phyloP scores from a whole-genome alignment of 257 asterid species.

The Verbascum thapsus region DNA sequence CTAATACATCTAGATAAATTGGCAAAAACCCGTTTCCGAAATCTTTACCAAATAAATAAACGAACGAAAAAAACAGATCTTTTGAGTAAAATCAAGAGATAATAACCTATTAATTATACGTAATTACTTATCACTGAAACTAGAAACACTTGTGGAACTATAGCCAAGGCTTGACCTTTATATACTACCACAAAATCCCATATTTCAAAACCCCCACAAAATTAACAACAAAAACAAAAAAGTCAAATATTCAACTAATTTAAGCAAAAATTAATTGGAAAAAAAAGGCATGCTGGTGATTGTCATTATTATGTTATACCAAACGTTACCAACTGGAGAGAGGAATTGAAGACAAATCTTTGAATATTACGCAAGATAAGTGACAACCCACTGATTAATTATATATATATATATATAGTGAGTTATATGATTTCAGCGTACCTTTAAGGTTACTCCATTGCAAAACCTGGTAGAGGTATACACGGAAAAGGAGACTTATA shows the following conservation, averaged over 20 bases:
- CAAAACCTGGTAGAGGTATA: slow-evolving; percentile 30
- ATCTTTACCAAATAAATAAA: too few relatives aligned
- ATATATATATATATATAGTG: neutral
- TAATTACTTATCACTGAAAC: slow-evolving; percentile 14
- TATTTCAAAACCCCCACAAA: slow-evolving; percentile 28
- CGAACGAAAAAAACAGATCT: too few relatives aligned
- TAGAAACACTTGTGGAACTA: slow-evolving; percentile 24
- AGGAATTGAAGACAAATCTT: slow-evolving; percentile 34
- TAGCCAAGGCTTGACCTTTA: slow-evolving; percentile 37
- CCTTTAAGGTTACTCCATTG: slow-evolving; percentile 44
- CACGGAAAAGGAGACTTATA: too few relatives aligned
- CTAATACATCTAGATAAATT: neutral
- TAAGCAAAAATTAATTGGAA: too few relatives aligned
- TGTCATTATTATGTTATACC: slow-evolving; percentile 41
- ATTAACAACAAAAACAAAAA: slow-evolving; percentile 13
- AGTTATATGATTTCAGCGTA: slow-evolving; percentile 29
- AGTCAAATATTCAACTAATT: slow-evolving; percentile 18
- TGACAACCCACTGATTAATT: slow-evolving; percentile 19
- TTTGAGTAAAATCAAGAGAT: slow-evolving; percentile 26
- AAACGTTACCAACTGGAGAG: slow-evolving; percentile 52
- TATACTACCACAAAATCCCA: slow-evolving; percentile 38
- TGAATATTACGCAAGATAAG: slow-evolving; percentile 42
- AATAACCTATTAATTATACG: slow-evolving; percentile 31
- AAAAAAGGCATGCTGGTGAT: slow-evolving; percentile 29
- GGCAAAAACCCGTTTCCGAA: neutral